phyloP scores from a whole-genome alignment of 139 green algal genomes.

The Asterochloris sp. region DNA sequence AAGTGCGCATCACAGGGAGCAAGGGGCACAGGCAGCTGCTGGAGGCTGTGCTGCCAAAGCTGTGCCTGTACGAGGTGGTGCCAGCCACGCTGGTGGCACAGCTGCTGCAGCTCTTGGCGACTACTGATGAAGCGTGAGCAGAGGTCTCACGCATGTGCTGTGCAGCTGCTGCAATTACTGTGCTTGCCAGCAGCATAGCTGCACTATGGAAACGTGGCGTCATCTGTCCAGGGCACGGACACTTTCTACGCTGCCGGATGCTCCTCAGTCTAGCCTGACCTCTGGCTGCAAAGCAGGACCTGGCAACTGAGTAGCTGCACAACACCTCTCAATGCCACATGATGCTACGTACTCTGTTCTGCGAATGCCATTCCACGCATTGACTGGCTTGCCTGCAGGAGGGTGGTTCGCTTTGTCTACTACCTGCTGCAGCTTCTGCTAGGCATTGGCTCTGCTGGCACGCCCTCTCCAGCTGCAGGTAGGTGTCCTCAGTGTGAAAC shows the following conservation, averaged over 20 bases:
- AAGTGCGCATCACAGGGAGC: slow-evolving; percentile 12
- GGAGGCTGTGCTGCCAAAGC: slow-evolving; percentile 21
- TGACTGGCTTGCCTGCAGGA: slow-evolving; percentile 10
- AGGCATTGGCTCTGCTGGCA: slow-evolving; percentile 56
- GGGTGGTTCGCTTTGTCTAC: slow-evolving; percentile 41
- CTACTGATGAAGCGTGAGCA: slow-evolving; percentile 28
- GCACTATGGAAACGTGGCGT: not conserved
- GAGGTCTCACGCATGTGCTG: not conserved
- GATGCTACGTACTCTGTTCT: not conserved
- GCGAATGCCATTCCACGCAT: not conserved
- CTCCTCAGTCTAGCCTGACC: not conserved
- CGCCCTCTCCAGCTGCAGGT: slow-evolving; percentile 28
- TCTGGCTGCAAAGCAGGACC: not conserved
- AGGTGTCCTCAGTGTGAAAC: not conserved
- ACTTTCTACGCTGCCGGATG: too few species aligned
- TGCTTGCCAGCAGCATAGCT: not conserved
- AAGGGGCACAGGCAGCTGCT: slow-evolving; percentile 21
- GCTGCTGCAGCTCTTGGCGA: slow-evolving; percentile 25
- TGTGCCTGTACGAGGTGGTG: slow-evolving; percentile 32
- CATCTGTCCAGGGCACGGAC: too few species aligned
- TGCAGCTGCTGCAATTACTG: not conserved
- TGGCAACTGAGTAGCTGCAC: not conserved
- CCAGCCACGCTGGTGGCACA: slow-evolving; percentile 33
- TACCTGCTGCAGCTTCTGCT: slow-evolving; percentile 62
- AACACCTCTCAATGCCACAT: not conserved